phyloP scores from a whole-genome alignment of 108 stramenopile genomes.

The Nannochloropsis oceanica region DNA sequence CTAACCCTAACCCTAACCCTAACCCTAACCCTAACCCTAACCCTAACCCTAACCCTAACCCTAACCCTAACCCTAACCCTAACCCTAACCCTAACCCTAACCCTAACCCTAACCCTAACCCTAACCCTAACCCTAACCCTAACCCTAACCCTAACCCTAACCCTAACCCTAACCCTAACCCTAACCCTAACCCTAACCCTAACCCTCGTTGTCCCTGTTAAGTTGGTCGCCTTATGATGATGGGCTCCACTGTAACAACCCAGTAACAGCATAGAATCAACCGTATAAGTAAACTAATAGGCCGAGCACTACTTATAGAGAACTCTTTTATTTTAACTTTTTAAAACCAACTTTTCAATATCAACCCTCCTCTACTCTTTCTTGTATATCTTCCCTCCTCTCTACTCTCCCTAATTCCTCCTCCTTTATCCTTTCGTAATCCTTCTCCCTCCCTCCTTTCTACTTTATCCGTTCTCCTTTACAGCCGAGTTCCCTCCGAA shows the following conservation, averaged over 20 bases:
- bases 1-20: too few species aligned
- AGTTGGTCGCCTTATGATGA: too few species aligned
- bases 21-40: background rate
- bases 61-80: background rate
- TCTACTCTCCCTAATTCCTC: too few species aligned
- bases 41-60: background rate
- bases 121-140: background rate
- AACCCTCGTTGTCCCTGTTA: background rate
- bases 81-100: background rate
- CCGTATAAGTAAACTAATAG: background rate
- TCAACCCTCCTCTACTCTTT: background rate
- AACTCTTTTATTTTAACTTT: background rate
- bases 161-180: conserved; percentile 3
- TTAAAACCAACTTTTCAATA: background rate
- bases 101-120: background rate
- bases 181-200: conserved; percentile 4
- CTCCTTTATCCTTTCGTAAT: too few species aligned
- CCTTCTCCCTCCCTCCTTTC: too few species aligned
- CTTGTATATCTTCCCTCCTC: too few species aligned
- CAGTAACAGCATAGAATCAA: background rate
- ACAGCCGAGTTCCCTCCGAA: too few species aligned
- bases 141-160: conserved; percentile 4
- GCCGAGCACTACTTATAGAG: background rate
- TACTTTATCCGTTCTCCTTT: too few species aligned
- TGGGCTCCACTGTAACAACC: background rate